Conservation (phyloP, 75 land plant genomes). For the Cryptomeria japonica region DNA sequence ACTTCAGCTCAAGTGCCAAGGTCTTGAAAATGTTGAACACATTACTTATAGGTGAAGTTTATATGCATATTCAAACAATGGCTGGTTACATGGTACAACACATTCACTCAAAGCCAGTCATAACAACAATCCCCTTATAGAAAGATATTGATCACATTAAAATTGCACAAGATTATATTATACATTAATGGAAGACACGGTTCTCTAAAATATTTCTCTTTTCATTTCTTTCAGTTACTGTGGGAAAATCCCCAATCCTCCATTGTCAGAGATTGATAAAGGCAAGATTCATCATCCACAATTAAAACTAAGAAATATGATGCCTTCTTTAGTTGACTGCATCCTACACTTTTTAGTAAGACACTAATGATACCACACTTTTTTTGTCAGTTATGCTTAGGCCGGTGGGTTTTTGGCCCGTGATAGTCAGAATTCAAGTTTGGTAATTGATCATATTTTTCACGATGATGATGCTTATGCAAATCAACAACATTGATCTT, state of each 20-base stretch:
- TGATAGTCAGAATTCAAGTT: conserved; percentile 5
- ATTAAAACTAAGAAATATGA: neutral
- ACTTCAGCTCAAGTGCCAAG: neutral
- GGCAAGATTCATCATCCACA: neutral
- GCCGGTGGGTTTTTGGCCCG: conserved; percentile 13
- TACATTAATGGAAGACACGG: neutral
- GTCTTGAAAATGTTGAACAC: neutral
- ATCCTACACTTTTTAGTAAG: neutral
- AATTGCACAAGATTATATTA: conserved; percentile 4
- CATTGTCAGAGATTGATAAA: neutral
- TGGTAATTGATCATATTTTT: conserved; percentile 6
- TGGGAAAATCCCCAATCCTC: neutral
- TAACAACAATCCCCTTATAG: neutral
- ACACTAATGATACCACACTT: neutral
- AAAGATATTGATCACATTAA: neutral
- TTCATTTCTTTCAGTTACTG: neutral
- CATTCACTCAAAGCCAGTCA: neutral
- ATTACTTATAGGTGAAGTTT: neutral
- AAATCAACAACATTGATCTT: conserved; percentile 12
- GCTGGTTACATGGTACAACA: neutral
- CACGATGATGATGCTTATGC: conserved; percentile 5
- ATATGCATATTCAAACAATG: neutral
- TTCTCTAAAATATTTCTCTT: neutral
- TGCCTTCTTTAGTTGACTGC: neutral
- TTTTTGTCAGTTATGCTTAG: conserved; percentile 6